These are phyloP conservation scores for Arbutus unedo DNA, from an alignment of 148 eudicot genomes.

Conservation along the genomic window DNA sequence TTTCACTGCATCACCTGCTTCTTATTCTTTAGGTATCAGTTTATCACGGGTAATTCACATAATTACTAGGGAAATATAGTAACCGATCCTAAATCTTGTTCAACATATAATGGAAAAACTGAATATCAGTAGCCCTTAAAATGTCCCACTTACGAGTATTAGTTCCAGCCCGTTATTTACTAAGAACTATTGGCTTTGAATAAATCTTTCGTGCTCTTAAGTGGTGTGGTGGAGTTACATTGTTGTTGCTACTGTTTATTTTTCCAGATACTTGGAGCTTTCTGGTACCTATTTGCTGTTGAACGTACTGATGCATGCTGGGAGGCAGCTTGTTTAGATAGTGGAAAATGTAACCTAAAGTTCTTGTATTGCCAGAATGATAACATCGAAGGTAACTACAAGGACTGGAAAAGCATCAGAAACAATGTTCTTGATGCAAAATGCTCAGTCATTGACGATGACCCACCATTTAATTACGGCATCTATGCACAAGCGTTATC, in stretches of 20 bases:
- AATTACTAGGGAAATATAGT: not conserved
- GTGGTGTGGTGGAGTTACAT: not conserved
- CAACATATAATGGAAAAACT: not conserved
- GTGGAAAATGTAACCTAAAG: conserved; percentile 23
- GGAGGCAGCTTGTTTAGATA: conserved; percentile 38
- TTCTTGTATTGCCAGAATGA: conserved; percentile 44
- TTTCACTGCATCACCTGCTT: not conserved
- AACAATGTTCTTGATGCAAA: conserved; percentile 21
- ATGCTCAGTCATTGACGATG: conserved; percentile 27
- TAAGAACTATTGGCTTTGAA: not conserved
- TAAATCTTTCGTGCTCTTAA: not conserved
- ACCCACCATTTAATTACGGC: conserved; percentile 44
- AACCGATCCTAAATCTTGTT: not conserved
- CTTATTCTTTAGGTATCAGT: not conserved
- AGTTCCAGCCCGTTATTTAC: not conserved
- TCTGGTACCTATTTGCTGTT: conserved; percentile 65
- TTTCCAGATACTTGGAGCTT: conserved; percentile 57
- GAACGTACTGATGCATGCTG: conserved; percentile 58
- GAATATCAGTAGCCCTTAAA: not conserved
- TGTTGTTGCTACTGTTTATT: not conserved
- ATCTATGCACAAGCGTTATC: conserved; percentile 44
- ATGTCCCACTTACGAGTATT: not conserved
- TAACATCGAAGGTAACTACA: conserved; percentile 16
- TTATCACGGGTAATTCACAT: not conserved
- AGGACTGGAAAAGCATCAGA: conserved; percentile 35